phyloP scores from a whole-genome alignment of 352 stramenopile genomes.

The Pythium dissotocum region DNA sequence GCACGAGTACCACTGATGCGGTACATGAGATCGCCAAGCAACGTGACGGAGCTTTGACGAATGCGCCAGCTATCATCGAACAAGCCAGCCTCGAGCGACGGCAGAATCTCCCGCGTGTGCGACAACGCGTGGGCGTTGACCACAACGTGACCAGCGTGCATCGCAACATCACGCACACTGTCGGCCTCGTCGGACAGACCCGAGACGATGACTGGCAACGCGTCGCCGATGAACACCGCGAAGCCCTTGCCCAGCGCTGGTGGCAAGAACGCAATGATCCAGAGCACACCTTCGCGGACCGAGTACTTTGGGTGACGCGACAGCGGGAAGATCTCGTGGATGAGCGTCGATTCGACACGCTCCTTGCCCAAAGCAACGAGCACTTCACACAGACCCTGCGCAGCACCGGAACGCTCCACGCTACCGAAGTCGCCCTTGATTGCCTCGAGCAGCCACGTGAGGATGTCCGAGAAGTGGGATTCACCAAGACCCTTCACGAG shows the following conservation, averaged over 20 bases:
- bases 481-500: slow-evolving; percentile 96
- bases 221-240: slow-evolving; percentile 91
- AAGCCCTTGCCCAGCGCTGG: slow-evolving; percentile 94
- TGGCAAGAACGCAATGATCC: slow-evolving; percentile 98
- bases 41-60: slow-evolving; percentile 95
- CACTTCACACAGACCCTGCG: slow-evolving; percentile 98
- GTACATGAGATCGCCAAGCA: slow-evolving; percentile 96
- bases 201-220: slow-evolving; percentile 95
- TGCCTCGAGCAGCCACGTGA: slow-evolving; percentile 96
- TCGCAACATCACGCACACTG: slow-evolving; percentile 96
- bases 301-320: slow-evolving; percentile 92
- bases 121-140: slow-evolving; percentile 96
- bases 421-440: slow-evolving; percentile 94
- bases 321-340: slow-evolving; percentile 96
- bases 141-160: slow-evolving; percentile 97
- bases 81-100: slow-evolving; percentile 95
- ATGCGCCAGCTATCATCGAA: slow-evolving; percentile 99
- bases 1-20: slow-evolving; percentile 97
- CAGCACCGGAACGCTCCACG: slow-evolving; percentile 97
- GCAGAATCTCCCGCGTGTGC: slow-evolving; percentile 97
- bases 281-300: slow-evolving; percentile 98
- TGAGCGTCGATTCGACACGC: slow-evolving; percentile 67
- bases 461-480: slow-evolving; percentile 94
- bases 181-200: slow-evolving; percentile 99
- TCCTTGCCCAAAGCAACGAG: slow-evolving; percentile 84